These are phyloP conservation scores for Zymoseptoria brevis DNA, from an alignment of 2,329 filamentous ascomycete genomes.

Conservation along the genomic window DNA sequence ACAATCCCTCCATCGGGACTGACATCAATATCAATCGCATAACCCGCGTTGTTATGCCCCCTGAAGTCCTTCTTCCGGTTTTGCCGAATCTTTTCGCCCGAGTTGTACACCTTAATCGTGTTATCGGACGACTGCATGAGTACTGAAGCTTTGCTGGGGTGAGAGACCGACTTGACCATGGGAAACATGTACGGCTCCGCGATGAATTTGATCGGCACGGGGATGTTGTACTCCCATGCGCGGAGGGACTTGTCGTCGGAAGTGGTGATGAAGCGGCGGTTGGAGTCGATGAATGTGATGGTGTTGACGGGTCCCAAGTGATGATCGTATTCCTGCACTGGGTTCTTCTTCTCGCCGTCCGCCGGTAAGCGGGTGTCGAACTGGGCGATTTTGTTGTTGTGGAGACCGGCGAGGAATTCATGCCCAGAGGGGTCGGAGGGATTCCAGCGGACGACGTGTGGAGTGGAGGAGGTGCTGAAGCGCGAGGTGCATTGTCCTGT, in stretches of 20 bases:
- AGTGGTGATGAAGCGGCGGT: slow-evolving; percentile 93
- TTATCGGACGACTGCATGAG: slow-evolving; percentile 92
- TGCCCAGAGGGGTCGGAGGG: slow-evolving; percentile 66
- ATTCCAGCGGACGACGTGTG: slow-evolving; percentile 91
- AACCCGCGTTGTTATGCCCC: slow-evolving; percentile 91
- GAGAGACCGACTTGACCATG: slow-evolving; percentile 74
- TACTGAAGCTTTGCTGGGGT: slow-evolving; percentile 88
- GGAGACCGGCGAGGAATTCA: slow-evolving; percentile 94
- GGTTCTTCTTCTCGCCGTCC: slow-evolving; percentile 44
- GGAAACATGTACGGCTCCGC: slow-evolving; percentile 97
- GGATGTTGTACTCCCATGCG: slow-evolving; percentile 97
- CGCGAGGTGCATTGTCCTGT: slow-evolving; percentile 80
- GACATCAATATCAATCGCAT: slow-evolving; percentile 81
- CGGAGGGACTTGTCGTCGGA: slow-evolving; percentile 94
- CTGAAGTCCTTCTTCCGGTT: slow-evolving; percentile 96
- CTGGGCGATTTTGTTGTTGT: slow-evolving; percentile 97
- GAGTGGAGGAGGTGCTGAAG: slow-evolving; percentile 90
- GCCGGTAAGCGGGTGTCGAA: slow-evolving; percentile 69
- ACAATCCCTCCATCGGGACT: slow-evolving; percentile 90
- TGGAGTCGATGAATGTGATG: slow-evolving; percentile 90
- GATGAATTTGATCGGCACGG: slow-evolving; percentile 96
- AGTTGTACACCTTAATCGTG: slow-evolving; percentile 91
- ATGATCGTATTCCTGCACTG: slow-evolving; percentile 97
- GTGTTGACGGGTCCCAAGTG: slow-evolving; percentile 97
- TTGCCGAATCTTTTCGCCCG: slow-evolving; percentile 91